Base-by-base conservation (phyloP, 768 basidiomycete species). In the Suillus hirtellus region DNA sequence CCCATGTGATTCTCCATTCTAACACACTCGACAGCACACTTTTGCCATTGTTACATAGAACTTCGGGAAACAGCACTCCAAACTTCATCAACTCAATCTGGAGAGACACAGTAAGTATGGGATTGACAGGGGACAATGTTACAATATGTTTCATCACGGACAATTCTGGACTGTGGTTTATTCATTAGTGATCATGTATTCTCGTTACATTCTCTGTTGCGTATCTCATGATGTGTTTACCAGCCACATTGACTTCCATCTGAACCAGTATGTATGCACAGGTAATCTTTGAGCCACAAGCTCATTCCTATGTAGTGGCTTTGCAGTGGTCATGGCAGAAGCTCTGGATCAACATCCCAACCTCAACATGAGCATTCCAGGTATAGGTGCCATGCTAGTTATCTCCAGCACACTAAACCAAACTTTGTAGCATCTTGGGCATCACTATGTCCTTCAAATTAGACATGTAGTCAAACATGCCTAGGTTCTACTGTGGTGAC, bases 401-500 rank as follows among this genome's bases (percentile, higher is more conserved):
- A 8, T 40, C 1, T 12, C 15, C 44, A 17, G 3, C 1, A 6
- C 19, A 43, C 50, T 52, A 24, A 27, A 47, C 8, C 50, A 1
- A 49, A 8, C 7, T 21, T 66, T 49, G 21, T 40, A 75, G 70
- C 38, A 43, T 65, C 68, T 8, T 74, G 73, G 72, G 19, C 34
- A 11, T 35, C 47, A 9, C 35, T 73, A 21, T 75, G 74, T 53
- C 60, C 31, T 6, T 14, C 65, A 15, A 31, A 46, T 27, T 19
- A 50, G 2, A 0, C 40, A 17, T 63, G 47, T 46, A 63, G 52
- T 42, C 60, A 65, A 24, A 52, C 61, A 21, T 11, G 6, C 31
- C 1, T 61, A 10, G 64, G 44, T 17, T n/a, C 40, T 89, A 96
- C 74, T 88, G 96, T 42, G 97, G 96, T n/a, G 96, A 99, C 77